phyloP scores from a whole-genome alignment of 1,284 basidiomycete genomes.

The Fistulinella staudtii region DNA sequence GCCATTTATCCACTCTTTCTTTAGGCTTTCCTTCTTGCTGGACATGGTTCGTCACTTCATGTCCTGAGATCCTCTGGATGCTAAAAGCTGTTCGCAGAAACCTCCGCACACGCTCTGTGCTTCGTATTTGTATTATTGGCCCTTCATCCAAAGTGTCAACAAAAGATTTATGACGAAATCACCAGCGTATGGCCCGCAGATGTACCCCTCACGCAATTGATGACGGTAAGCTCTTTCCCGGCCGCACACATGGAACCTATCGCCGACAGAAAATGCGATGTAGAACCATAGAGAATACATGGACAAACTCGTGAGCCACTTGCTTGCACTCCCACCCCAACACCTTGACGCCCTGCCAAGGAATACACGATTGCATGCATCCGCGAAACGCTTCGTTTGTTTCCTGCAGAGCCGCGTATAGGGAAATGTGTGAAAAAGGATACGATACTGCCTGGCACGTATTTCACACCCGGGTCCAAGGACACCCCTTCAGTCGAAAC shows the following conservation, averaged over 20 bases:
- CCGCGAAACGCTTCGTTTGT: conserved; percentile 42
- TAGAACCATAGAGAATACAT: conserved; percentile 38
- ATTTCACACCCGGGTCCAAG: conserved; percentile 30
- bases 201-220: conserved; percentile 19
- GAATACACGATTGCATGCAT: conserved; percentile 41
- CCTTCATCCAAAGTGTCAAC: conserved; percentile 43
- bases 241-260: neutral
- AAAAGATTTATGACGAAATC: conserved; percentile 41
- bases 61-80: too few species aligned
- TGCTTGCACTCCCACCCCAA: neutral
- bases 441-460: conserved; percentile 31
- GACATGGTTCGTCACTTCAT: too few species aligned
- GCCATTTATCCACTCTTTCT: neutral
- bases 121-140: conserved; percentile 42
- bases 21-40: conserved; percentile 40
- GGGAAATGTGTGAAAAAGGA: conserved; percentile 38
- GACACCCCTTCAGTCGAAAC: conserved; percentile 27
- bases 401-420: conserved; percentile 38
- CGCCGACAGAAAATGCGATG: neutral
- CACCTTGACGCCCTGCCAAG: conserved; percentile 21
- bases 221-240: conserved; percentile 13
- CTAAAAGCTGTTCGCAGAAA: too few species aligned
- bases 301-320: conserved; percentile 30
- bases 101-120: conserved; percentile 41
- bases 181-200: conserved; percentile 33